phyloP scores from a whole-genome alignment of 164 flowering plant genomes.

The Vitis rotundifolia region DNA sequence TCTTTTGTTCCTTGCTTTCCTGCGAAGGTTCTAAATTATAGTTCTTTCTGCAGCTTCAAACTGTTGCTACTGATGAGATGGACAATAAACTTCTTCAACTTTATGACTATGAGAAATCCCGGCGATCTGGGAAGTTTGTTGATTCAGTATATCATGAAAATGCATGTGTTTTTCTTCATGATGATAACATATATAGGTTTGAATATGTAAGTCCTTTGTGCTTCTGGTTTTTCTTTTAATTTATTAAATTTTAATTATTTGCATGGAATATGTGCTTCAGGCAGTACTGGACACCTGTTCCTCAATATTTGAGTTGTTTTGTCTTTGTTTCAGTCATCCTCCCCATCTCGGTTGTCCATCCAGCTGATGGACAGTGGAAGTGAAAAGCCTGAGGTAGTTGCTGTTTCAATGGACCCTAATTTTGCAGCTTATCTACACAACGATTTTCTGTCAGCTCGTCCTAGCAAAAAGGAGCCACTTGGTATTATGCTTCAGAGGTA shows the following conservation, averaged over 20 bases:
- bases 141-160: constrained; percentile 68
- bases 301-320: neutral
- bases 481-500: constrained; percentile 54
- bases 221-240: neutral
- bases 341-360: constrained; percentile 47
- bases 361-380: constrained; percentile 61
- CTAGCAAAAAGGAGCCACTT: constrained; percentile 37
- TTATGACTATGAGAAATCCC: constrained; percentile 58
- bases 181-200: constrained; percentile 59
- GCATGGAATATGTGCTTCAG: too few species aligned
- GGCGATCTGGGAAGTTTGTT: constrained; percentile 43
- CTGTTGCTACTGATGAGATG: constrained; percentile 56
- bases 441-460: constrained; percentile 43
- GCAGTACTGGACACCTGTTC: neutral
- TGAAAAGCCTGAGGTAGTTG: constrained; percentile 63
- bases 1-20: constrained; percentile 5
- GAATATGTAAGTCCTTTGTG: constrained; percentile 46
- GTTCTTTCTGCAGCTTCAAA: constrained; percentile 54
- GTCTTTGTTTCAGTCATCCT: constrained; percentile 36
- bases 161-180: constrained; percentile 58
- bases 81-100: constrained; percentile 64
- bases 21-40: constrained; percentile 6
- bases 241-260: neutral
- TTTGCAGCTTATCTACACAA: constrained; percentile 56
- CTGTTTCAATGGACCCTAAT: constrained; percentile 66